Evolutionary conservation across 495 filamentous ascomycete species (phyloP), one percentile per base, ranked within the genome.

Genomic region (Cairneyella variabilis): DNA sequence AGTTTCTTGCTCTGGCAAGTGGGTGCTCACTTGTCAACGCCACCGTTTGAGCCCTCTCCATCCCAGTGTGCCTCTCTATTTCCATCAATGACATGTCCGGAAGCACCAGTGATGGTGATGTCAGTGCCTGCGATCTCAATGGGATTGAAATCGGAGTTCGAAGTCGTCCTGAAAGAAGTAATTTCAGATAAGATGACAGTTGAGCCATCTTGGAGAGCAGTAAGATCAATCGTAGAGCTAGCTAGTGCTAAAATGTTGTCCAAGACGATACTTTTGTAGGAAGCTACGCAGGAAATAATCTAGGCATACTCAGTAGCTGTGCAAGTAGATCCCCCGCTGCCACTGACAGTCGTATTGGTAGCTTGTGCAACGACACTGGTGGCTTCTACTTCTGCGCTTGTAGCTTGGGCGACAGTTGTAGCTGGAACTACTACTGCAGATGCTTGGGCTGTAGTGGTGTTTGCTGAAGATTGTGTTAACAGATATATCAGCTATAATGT

Each of bases 11-110:
- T n/a, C n/a, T n/a, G n/a, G n/a, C n/a, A n/a, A n/a, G n/a, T n/a
- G n/a, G n/a, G 74, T 53, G 64, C 43, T 39, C 67, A 65, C 64
- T 80, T 81, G 17, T 54, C 72, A 57, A 67, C 73, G 8, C 76
- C 76, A 11, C 76, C 77, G 51, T 75, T 76, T 22, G 69, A 61
- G 17, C 77, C 77, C 38, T 75, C 4, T 3, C 75, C 74, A 54
- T 80, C 77, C 77, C 77, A 80, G 68, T 72, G 79, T 21, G 56
- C 58, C 0, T 65, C 60, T 3, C 77, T 77, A 51, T 72, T 69
- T 18, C 73, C 72, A 48, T 80, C 59, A 34, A 80, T 67, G 28
- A 71, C 48, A 21, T 71, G 65, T 2, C 71, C 73, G 1, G 57
- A 51, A 4, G 73, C 72, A 27, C 76, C 76, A 26, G 69, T 66